These are phyloP conservation scores for Oenanthe javanica DNA, from an alignment of 140 eudicot genomes.

Conservation along the genomic window DNA sequence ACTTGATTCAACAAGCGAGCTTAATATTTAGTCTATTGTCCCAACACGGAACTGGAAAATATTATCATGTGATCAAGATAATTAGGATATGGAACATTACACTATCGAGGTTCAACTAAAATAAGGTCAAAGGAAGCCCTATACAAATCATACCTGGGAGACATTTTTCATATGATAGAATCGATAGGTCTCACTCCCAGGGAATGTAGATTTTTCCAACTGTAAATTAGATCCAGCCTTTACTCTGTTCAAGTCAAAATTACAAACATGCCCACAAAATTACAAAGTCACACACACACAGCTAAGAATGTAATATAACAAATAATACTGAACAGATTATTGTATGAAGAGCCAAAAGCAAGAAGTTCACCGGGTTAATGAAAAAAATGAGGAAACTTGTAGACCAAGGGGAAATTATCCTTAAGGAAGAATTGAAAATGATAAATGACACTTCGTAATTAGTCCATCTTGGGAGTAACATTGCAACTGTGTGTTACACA, in stretches of 20 bases:
- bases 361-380: background rate
- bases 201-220: slow-evolving; percentile 28
- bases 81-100: background rate
- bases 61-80: background rate
- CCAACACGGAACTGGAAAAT: background rate
- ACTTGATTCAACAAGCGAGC: background rate
- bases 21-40: background rate
- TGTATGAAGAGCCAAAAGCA: background rate
- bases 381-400: background rate
- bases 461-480: background rate
- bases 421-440: background rate
- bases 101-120: background rate
- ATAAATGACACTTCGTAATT: background rate
- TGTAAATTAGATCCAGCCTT: slow-evolving; percentile 34
- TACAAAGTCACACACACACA: background rate
- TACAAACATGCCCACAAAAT: background rate
- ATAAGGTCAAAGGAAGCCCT: background rate
- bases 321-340: background rate
- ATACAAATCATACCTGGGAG: slow-evolving; percentile 48
- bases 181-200: slow-evolving; percentile 36
- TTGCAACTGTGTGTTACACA: background rate
- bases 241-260: slow-evolving; percentile 33
- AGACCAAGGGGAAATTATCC: background rate
- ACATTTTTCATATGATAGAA: slow-evolving; percentile 68
- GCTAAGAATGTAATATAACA: background rate